These are phyloP conservation scores for Musa troglodytarum DNA, from an alignment of 176 grass and related monocot species.

Conservation along the genomic window DNA sequence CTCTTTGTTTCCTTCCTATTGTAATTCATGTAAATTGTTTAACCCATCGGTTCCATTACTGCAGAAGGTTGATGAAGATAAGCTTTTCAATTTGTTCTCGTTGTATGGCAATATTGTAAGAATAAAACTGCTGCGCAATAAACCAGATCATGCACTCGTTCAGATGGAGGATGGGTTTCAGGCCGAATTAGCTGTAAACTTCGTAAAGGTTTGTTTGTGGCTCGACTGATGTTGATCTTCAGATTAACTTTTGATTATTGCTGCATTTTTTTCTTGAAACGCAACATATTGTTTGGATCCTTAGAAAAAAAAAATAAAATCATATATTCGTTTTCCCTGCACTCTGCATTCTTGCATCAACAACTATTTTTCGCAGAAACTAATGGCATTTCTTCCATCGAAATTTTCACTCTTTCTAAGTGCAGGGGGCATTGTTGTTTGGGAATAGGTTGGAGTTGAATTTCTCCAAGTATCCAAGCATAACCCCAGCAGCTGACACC, in stretches of 20 bases:
- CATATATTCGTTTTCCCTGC: too few species aligned
- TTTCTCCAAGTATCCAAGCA: conserved; percentile 81
- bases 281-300: too few species aligned
- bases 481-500: conserved; percentile 55
- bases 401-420: background rate
- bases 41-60: conserved; percentile 14
- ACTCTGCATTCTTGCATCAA: too few species aligned
- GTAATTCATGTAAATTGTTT: background rate
- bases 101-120: conserved; percentile 93
- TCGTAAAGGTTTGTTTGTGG: conserved; percentile 47
- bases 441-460: conserved; percentile 81
- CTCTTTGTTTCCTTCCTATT: background rate
- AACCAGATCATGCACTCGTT: conserved; percentile 90
- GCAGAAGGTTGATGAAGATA: conserved; percentile 90
- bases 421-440: conserved; percentile 57
- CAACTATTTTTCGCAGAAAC: too few species aligned
- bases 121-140: conserved; percentile 84
- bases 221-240: too few species aligned
- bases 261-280: background rate
- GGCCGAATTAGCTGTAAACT: conserved; percentile 85
- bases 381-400: too few species aligned
- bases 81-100: conserved; percentile 93
- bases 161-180: conserved; percentile 96
- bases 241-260: background rate
- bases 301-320: too few species aligned